Conservation (phyloP, 2,329 filamentous ascomycete species). For the Paracoccidioides brasiliensis region DNA sequence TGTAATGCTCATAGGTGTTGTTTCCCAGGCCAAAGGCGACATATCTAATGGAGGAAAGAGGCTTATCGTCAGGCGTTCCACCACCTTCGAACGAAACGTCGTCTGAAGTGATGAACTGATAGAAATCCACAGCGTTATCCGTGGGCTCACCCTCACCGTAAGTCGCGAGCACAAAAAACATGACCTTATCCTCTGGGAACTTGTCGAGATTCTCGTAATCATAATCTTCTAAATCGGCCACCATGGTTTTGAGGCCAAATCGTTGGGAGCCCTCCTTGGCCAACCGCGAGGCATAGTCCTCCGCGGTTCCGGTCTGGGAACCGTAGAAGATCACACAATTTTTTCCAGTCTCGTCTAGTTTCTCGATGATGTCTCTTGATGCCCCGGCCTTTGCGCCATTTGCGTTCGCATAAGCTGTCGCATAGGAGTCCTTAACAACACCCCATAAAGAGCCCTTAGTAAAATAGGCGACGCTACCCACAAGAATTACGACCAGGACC, state of each 20-base stretch:
- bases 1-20: conserved; percentile 99
- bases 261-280: conserved; percentile 95
- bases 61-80: conserved; percentile 46
- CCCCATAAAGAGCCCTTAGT: conserved; percentile 95
- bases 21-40: conserved; percentile 94
- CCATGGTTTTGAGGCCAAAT: conserved; percentile 95
- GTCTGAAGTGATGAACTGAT: conserved; percentile 82
- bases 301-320: conserved; percentile 93
- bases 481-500: conserved; percentile 71
- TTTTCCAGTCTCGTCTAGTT: conserved; percentile 89
- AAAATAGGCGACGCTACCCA: conserved; percentile 88
- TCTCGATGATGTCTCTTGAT: conserved; percentile 85
- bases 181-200: conserved; percentile 78
- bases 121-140: conserved; percentile 97
- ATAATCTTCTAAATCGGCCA: conserved; percentile 94
- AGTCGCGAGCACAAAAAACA: conserved; percentile 90
- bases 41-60: conserved; percentile 75
- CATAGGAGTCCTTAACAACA: conserved; percentile 77
- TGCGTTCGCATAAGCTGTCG: conserved; percentile 48
- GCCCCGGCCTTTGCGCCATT: conserved; percentile 63
- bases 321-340: conserved; percentile 98
- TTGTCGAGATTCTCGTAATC: conserved; percentile 89
- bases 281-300: conserved; percentile 91
- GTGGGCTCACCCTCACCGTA: conserved; percentile 98
- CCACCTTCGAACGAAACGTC: conserved; percentile 69